These are phyloP conservation scores for Cytospora mali DNA, from an alignment of 2,329 filamentous ascomycete species.

Conservation along the genomic window DNA sequence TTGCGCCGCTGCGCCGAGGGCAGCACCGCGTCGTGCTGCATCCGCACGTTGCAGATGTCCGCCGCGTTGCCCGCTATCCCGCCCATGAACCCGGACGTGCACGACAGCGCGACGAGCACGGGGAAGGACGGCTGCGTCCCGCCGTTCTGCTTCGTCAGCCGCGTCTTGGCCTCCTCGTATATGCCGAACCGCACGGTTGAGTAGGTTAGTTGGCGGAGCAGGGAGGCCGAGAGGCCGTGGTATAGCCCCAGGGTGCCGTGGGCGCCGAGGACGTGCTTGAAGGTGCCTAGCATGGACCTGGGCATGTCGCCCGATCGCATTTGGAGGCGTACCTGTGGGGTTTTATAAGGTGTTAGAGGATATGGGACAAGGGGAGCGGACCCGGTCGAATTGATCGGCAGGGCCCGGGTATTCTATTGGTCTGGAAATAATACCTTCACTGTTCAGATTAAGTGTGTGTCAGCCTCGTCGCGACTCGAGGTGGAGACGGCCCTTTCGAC, in stretches of 20 bases:
- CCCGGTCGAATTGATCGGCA: not conserved
- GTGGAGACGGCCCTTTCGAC: not conserved
- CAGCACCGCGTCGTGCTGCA: slow-evolving; percentile 90
- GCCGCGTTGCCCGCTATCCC: slow-evolving; percentile 91
- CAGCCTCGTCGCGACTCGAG: not conserved
- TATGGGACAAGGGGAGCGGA: not conserved
- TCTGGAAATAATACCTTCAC: slow-evolving; percentile 23
- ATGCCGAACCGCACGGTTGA: slow-evolving; percentile 95
- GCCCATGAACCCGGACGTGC: slow-evolving; percentile 81
- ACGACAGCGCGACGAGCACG: slow-evolving; percentile 80
- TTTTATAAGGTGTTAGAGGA: slow-evolving; percentile 2
- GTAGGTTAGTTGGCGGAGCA: slow-evolving; percentile 93
- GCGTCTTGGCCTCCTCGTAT: slow-evolving; percentile 88
- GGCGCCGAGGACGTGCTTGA: slow-evolving; percentile 75
- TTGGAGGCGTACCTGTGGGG: slow-evolving; percentile 76
- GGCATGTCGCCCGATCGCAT: slow-evolving; percentile 76
- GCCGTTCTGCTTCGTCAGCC: slow-evolving; percentile 50
- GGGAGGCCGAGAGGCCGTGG: slow-evolving; percentile 85
- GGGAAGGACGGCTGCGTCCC: slow-evolving; percentile 65
- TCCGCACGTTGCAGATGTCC: slow-evolving; percentile 95
- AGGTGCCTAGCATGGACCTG: slow-evolving; percentile 82
- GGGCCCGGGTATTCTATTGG: not conserved
- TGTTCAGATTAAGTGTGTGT: slow-evolving; percentile 9
- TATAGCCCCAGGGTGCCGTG: slow-evolving; percentile 84
- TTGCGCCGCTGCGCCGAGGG: slow-evolving; percentile 75